Evolutionary conservation across 805 yeast genomes (phyloP), one percentile per base, ranked within the genome.

Genomic region (Metschnikowia rubicola): DNA sequence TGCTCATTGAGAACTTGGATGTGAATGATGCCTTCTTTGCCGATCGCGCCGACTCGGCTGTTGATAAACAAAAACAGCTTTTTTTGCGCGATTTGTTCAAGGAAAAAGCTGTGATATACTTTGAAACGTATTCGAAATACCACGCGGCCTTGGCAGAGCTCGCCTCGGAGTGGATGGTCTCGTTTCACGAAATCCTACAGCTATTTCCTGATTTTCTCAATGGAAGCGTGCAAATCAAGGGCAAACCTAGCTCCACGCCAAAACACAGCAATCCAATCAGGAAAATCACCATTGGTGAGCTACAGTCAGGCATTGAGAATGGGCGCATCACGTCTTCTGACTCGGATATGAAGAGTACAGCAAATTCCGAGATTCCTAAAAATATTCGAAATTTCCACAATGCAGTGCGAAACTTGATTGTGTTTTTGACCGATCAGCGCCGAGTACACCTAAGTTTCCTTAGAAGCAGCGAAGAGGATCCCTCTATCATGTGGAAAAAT

Each of bases 351-450:
- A 35, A 33, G 15, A 15, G 28, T 11, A 39, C 29, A n/a, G 10
- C 34, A n/a, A 29, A 12, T 3, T 8, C 39, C 21, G 39, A 17
- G 8, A 3, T 19, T 10, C 44, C 45, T 1, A 60, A 53, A 31
- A 55, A 55, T 46, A 44, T 68, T 17, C 41, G 62, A 26, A 60
- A 59, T 35, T 71, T 66, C 56, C 52, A 43, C 41, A 71, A 61
- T 31, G 73, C 69, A n/a, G 73, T 65, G 8, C 69, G 65, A 43
- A 66, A 70, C 44, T 58, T 79, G 30, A 71, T 79, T 4, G 63
- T 77, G 1, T 79, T 69, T 52, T 58, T 79, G 19, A 77, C 83
- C 0, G 84, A 79, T 47, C 76, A 79, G 45, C 63, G 83, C 54
- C 59, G 84, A 38, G 74, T 79, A 34, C 67, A 76, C 37, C 60